Conservation (phyloP, 2,329 filamentous ascomycete genomes). For the Xylariaceae sp. region DNA sequence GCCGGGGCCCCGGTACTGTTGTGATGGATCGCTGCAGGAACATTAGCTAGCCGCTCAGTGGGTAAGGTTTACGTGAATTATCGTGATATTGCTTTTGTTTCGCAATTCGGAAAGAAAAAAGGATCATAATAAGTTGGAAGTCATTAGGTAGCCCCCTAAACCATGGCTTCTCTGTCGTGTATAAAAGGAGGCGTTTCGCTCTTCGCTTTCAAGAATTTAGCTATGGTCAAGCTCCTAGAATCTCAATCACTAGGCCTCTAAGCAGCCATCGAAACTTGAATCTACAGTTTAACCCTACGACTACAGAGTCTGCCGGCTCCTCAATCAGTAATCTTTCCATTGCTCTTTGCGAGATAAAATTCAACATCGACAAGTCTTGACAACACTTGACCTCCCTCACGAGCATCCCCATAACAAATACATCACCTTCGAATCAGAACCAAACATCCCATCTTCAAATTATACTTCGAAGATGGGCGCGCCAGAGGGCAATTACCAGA, state of each 20-base stretch:
- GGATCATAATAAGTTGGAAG: neutral
- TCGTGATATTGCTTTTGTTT: neutral
- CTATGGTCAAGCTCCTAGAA: neutral
- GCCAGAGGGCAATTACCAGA: conserved; percentile 15
- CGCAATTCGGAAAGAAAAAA: neutral
- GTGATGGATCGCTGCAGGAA: neutral
- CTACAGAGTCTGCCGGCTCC: too few relatives aligned
- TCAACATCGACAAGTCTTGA: neutral
- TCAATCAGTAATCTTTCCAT: too few relatives aligned
- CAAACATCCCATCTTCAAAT: neutral
- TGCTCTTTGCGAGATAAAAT: neutral
- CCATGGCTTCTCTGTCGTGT: neutral
- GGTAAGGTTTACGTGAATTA: neutral
- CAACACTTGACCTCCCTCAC: neutral
- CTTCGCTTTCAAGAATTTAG: neutral
- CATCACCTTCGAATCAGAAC: neutral
- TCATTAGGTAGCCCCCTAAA: neutral
- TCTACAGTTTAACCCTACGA: too few relatives aligned
- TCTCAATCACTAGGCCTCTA: too few relatives aligned
- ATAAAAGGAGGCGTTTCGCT: neutral
- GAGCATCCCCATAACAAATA: neutral
- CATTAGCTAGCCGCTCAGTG: neutral
- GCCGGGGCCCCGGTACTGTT: neutral
- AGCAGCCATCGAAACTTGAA: too few relatives aligned
- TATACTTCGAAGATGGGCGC: conserved; percentile 2